Conservation (phyloP, 805 yeast species). For the Wickerhamomyces rabaulensis region DNA sequence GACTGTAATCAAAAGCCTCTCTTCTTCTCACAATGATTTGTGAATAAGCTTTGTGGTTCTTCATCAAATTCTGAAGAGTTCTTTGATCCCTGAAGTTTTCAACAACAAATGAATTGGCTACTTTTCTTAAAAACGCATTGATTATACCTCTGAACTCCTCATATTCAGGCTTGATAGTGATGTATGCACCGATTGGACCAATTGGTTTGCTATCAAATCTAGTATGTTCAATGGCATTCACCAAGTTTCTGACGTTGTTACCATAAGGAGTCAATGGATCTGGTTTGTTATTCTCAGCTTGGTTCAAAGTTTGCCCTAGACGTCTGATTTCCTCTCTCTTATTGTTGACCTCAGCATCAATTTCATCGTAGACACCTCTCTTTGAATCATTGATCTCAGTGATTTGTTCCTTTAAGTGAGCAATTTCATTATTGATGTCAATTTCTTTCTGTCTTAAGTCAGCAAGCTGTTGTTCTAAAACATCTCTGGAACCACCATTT, state of each 20-base stretch:
- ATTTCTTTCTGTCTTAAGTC: neutral
- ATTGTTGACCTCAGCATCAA: constrained; percentile 4
- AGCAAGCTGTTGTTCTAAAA: constrained; percentile 10
- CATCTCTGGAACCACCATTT: constrained; percentile 21
- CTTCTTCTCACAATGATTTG: constrained; percentile 46
- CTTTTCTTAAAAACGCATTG: constrained; percentile 46
- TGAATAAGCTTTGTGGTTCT: constrained; percentile 26
- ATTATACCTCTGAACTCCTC: constrained; percentile 55
- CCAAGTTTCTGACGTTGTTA: neutral
- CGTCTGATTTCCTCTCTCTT: constrained; percentile 7
- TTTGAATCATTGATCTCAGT: neutral
- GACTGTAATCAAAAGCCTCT: constrained; percentile 51
- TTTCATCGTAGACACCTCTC: constrained; percentile 4
- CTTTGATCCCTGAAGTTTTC: constrained; percentile 54
- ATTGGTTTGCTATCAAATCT: constrained; percentile 49
- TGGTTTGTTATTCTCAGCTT: neutral
- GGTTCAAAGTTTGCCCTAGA: constrained; percentile 2
- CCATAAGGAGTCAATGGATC: constrained; percentile 12
- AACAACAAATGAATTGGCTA: constrained; percentile 64
- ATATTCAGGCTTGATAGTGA: constrained; percentile 51
- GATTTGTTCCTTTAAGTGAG: constrained; percentile 1
- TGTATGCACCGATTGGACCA: constrained; percentile 74
- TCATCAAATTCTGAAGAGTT: constrained; percentile 32
- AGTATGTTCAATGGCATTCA: constrained; percentile 17
- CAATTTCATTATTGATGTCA: neutral